phyloP scores from a whole-genome alignment of 495 filamentous ascomycete species.

The Umbilicaria muhlenbergii region DNA sequence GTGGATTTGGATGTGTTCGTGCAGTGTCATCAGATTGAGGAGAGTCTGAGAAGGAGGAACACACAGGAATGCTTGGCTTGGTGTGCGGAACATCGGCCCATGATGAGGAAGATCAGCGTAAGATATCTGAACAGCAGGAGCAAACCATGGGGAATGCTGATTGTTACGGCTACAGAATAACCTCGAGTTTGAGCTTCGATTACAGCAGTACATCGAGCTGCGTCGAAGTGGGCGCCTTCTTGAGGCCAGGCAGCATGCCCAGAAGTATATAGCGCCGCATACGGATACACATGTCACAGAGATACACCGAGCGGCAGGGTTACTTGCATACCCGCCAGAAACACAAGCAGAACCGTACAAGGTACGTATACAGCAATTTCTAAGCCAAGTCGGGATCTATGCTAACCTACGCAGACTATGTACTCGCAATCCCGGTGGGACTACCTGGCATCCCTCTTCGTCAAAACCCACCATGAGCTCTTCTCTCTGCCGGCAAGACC shows the following conservation, averaged over 20 bases:
- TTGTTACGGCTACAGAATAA: constrained; percentile 42
- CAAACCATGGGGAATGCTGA: constrained; percentile 12
- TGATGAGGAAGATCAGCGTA: constrained; percentile 70
- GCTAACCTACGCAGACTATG: constrained; percentile 35
- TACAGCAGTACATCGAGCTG: constrained; percentile 91
- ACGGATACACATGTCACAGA: constrained; percentile 50
- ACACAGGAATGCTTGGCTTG: constrained; percentile 68
- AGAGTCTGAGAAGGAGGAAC: constrained; percentile 51
- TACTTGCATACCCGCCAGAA: constrained; percentile 59
- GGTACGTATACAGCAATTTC: constrained; percentile 23
- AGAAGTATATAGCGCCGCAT: constrained; percentile 58
- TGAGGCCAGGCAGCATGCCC: constrained; percentile 69
- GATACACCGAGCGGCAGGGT: constrained; percentile 56
- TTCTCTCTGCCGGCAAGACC: constrained; percentile 71
- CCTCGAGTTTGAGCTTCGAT: constrained; percentile 83
- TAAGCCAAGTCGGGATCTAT: constrained; percentile 2
- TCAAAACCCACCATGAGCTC: constrained; percentile 72
- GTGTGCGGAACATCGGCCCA: constrained; percentile 85
- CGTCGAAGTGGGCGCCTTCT: constrained; percentile 52
- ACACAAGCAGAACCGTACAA: constrained; percentile 46
- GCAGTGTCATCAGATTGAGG: constrained; percentile 58
- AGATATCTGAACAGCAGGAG: not conserved
- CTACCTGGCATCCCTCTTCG: constrained; percentile 65
- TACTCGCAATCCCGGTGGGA: constrained; percentile 61
- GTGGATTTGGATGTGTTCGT: constrained; percentile 86